A percentile compares a stretch with the other conserved stretches of the same genome.
These are phyloP conservation scores for Bombardia bombarda DNA, from an alignment of 495 filamentous ascomycete species.

Conservation along the genomic window DNA sequence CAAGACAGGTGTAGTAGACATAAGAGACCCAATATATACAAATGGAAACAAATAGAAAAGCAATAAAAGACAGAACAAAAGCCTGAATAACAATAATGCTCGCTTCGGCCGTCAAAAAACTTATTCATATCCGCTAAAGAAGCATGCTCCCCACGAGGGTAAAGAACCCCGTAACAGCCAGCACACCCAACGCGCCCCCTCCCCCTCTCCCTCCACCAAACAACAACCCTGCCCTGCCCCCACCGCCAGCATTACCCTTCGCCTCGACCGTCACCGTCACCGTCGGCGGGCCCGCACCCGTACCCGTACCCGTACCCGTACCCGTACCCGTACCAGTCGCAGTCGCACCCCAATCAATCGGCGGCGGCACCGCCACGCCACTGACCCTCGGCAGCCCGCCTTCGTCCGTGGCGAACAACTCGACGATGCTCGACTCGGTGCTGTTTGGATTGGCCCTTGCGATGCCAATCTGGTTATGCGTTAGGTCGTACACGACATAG, in stretches of 20 bases:
- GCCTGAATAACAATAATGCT: no score
- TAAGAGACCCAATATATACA: no score
- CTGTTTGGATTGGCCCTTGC: conserved; percentile 82
- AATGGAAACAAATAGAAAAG: no score
- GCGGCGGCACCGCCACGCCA: conserved; percentile 27
- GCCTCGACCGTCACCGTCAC: conserved; percentile 5
- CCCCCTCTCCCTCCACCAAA: neutral
- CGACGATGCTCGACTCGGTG: conserved; percentile 40
- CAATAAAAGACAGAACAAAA: no score
- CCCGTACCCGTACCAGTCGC: neutral
- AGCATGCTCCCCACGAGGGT: neutral
- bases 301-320: neutral
- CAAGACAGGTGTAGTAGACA: no score
- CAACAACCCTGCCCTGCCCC: conserved; percentile 1
- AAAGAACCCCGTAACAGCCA: neutral
- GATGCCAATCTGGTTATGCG: conserved; percentile 74
- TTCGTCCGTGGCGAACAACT: conserved; percentile 28
- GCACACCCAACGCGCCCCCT: neutral
- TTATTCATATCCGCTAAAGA: no score
- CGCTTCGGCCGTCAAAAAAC: no score
- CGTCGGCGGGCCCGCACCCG: neutral
- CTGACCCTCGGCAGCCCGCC: conserved; percentile 31
- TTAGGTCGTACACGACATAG: conserved; percentile 89
- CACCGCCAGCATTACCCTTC: neutral
- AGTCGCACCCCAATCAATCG: conserved; percentile 1